Base-by-base conservation (phyloP, 73 alveolate species). In the Symbiodinium pilosum region DNA sequence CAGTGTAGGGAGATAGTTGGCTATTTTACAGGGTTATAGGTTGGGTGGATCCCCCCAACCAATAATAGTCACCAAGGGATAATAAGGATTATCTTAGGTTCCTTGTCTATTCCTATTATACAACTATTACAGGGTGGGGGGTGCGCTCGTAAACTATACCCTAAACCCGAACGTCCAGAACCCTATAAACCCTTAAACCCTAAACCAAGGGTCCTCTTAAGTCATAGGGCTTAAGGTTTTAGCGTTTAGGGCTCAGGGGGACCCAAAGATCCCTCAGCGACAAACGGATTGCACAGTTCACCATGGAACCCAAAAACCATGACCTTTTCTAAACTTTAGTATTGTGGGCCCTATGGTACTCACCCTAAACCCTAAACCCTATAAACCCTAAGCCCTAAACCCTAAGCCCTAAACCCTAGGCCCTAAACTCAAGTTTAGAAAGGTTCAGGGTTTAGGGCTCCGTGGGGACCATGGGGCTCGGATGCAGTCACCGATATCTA, bases 371-470 rank as follows among this genome's bases (percentile, higher is more conserved):
- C 77, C 40, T 18, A 64, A 84, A 93, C 73, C 44, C 83, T 26
- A 83, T 71, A 77, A 1, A 36, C 99, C 32, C 83, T 30, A 83
- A 30, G 51, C 43, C 26, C 32, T 16, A 56, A 56, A 16, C 14
- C 73, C 73, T 16, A 56, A 56, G n/a, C 43, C n/a, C 99, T 93
- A 3, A 95, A 47, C 64, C 64, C 64, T 11, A 47, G 16, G 64
- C 64, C 64, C 64, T 47, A 47, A 47, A 47, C 64, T 16, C 16
- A 11, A 47, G 16, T 11, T 47, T 16, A 7, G 16, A 47, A 47
- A 16, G 69, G n/a, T n/a, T n/a, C n/a, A n/a, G n/a, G n/a, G n/a
- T n/a, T n/a, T n/a, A n/a, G n/a, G n/a, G n/a, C n/a, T n/a, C n/a
- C n/a, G n/a, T n/a, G n/a, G n/a, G n/a, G n/a, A n/a, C n/a, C n/a